These are phyloP conservation scores for Lentinula sp. DNA, from an alignment of 768 basidiomycete genomes.

Conservation along the genomic window DNA sequence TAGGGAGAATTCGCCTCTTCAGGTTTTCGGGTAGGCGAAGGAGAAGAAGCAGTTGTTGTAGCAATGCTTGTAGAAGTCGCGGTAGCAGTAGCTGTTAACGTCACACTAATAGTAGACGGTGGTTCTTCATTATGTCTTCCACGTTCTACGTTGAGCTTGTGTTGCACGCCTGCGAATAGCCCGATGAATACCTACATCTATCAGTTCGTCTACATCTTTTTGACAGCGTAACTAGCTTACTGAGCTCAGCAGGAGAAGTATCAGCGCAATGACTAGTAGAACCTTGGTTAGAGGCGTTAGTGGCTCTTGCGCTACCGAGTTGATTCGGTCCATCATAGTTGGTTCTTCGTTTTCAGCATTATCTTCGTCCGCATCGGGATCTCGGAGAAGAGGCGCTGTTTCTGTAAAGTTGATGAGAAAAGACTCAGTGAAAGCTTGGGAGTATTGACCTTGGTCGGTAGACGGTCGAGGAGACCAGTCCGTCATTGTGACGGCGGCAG, in stretches of 20 bases:
- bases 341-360: conserved; percentile 18
- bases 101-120: conserved; percentile 12
- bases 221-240: conserved; percentile 20
- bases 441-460: conserved; percentile 45
- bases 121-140: conserved; percentile 28
- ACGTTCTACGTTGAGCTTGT: conserved; percentile 53
- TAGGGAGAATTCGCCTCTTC: conserved; percentile 34
- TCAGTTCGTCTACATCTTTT: not conserved
- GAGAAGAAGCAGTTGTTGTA: conserved; percentile 34
- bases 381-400: conserved; percentile 55
- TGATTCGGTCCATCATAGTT: conserved; percentile 41
- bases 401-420: conserved; percentile 31
- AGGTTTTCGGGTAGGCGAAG: conserved; percentile 47
- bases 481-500: conserved; percentile 39
- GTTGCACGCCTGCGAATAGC: conserved; percentile 85
- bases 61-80: conserved; percentile 36
- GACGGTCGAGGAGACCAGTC: conserved; percentile 48
- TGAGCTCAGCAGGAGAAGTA: conserved; percentile 75
- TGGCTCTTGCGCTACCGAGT: conserved; percentile 62
- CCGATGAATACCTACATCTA: conserved; percentile 72
- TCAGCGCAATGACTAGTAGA: conserved; percentile 66
- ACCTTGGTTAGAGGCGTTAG: conserved; percentile 81
- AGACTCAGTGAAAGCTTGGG: not conserved
- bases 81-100: conserved; percentile 32
- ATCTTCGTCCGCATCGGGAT: conserved; percentile 34